A percentile compares a stretch with the other conserved stretches of the same genome.
phyloP scores from a whole-genome alignment of 2,329 filamentous ascomycete species.

The Neonectria punicea region DNA sequence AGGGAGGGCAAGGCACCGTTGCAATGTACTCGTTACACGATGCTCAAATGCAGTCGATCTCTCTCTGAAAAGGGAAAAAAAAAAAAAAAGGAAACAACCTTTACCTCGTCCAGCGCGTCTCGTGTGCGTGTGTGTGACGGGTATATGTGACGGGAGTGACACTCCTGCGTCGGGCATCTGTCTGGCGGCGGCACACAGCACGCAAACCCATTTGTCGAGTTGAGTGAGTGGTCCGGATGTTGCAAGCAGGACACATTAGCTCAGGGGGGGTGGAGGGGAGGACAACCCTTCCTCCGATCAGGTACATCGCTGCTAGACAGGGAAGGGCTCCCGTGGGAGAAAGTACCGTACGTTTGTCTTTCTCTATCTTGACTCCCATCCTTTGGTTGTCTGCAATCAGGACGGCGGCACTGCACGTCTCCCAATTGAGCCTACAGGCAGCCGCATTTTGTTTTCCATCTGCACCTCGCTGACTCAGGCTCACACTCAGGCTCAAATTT shows the following conservation, averaged over 20 bases:
- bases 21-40: background rate
- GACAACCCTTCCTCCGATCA: conserved; percentile 2
- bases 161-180: conserved; percentile 28
- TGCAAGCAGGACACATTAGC: conserved; percentile 6
- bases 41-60: background rate
- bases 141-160: conserved; percentile 17
- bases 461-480: background rate
- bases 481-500: background rate
- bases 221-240: background rate
- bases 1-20: background rate
- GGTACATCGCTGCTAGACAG: background rate
- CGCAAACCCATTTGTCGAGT: background rate
- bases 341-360: background rate
- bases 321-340: background rate
- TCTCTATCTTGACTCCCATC: too few species aligned
- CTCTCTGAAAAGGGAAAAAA: background rate
- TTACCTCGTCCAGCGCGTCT: background rate
- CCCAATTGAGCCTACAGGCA: background rate
- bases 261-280: conserved; percentile 5
- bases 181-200: background rate
- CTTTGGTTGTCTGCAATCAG: background rate
- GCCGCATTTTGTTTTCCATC: background rate
- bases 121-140: background rate
- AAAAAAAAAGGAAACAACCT: background rate
- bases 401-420: background rate